Evolutionary conservation across 306 rosid species (phyloP).

Genomic region (Ochetophila trinervis): DNA sequence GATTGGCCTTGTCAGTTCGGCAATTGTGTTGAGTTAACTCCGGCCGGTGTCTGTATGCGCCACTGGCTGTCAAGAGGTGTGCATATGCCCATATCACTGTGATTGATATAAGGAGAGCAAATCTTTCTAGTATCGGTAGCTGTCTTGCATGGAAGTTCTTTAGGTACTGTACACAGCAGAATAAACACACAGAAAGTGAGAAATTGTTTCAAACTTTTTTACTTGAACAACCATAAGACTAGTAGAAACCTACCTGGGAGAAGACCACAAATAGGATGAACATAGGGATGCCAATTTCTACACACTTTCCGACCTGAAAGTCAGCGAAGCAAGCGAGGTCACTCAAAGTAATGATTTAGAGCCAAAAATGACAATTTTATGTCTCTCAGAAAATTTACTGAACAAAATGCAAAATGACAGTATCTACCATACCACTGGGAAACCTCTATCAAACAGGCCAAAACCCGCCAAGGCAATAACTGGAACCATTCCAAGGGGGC

Average conservation of each 20-base stretch:
- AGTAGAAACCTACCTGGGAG: slow-evolving; percentile 63
- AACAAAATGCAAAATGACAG: slow-evolving; percentile 4
- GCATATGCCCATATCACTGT: slow-evolving; percentile 98
- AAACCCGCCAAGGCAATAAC: slow-evolving; percentile 93
- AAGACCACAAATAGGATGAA: slow-evolving; percentile 66
- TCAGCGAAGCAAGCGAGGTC: slow-evolving; percentile 18
- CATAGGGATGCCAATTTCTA: slow-evolving; percentile 97
- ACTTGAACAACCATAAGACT: background rate
- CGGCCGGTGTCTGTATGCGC: slow-evolving; percentile 86
- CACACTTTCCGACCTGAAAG: slow-evolving; percentile 88
- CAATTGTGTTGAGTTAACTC: slow-evolving; percentile 73
- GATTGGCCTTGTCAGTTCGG: slow-evolving; percentile 82
- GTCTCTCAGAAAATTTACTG: background rate
- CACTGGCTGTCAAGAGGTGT: slow-evolving; percentile 94
- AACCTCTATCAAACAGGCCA: slow-evolving; percentile 94
- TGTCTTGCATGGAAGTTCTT: slow-evolving; percentile 74
- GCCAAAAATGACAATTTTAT: slow-evolving; percentile 2
- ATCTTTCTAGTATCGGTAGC: slow-evolving; percentile 73
- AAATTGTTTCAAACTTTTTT: background rate
- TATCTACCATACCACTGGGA: slow-evolving; percentile 74
- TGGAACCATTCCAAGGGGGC: slow-evolving; percentile 99
- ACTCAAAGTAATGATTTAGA: background rate
- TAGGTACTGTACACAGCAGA: slow-evolving; percentile 56
- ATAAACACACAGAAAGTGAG: slow-evolving; percentile 19
- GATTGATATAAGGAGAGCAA: slow-evolving; percentile 80